These are phyloP conservation scores for Chrysanthemum seticuspe DNA, from an alignment of 129 eudicot genomes.

Conservation along the genomic window DNA sequence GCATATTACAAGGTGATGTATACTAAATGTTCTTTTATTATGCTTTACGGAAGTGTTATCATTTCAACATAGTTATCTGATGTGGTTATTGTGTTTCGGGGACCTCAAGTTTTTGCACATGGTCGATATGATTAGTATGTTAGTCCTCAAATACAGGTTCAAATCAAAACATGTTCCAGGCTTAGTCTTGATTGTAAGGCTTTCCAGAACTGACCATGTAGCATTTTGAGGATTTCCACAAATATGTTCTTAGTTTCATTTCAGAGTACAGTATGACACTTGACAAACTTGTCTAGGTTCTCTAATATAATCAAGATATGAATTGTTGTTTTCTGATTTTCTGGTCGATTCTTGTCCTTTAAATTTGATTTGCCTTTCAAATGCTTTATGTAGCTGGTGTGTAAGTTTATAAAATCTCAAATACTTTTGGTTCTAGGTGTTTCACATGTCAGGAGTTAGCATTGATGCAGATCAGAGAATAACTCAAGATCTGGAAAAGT, in stretches of 20 bases:
- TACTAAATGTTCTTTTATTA: conserved; percentile 6
- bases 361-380: neutral
- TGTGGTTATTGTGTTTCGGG: too few species aligned
- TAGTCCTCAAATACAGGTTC: neutral
- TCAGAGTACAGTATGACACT: too few species aligned
- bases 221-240: neutral
- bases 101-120: too few species aligned
- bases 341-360: too few species aligned
- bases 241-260: too few species aligned
- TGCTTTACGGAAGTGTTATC: conserved; percentile 14
- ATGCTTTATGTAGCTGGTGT: conserved; percentile 2
- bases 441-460: conserved; percentile 65
- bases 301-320: too few species aligned
- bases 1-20: conserved; percentile 89
- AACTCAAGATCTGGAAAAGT: conserved; percentile 93
- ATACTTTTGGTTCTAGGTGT: conserved; percentile 55
- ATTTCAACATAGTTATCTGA: neutral
- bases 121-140: too few species aligned
- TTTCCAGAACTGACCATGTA: neutral
- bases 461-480: conserved; percentile 97
- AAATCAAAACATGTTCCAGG: conserved; percentile 3
- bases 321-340: too few species aligned
- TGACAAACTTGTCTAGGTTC: too few species aligned
- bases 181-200: neutral
- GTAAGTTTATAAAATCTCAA: neutral